phyloP scores from a whole-genome alignment of 495 filamentous ascomycete species.

The Glarea lozoyensis region DNA sequence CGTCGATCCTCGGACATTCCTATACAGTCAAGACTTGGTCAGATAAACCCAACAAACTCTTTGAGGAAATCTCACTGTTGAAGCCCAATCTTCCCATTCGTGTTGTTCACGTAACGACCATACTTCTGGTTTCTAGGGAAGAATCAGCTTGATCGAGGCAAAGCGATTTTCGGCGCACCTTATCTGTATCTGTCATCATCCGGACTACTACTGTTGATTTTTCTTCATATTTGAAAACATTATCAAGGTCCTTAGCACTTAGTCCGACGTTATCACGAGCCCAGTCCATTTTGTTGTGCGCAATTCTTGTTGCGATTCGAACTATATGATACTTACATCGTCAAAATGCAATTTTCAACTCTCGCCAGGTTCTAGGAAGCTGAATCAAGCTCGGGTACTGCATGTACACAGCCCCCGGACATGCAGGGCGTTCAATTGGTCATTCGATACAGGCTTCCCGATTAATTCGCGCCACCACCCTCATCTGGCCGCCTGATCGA shows the following conservation, averaged over 20 bases:
- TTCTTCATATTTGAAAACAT: constrained; percentile 2
- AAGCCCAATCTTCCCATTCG: constrained; percentile 2
- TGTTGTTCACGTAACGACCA: not conserved
- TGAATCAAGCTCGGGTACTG: not conserved
- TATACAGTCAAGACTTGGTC: not conserved
- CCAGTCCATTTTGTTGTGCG: not conserved
- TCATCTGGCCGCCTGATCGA: too few species aligned
- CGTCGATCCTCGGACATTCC: not conserved
- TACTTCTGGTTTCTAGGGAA: not conserved
- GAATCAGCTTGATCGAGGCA: too few species aligned
- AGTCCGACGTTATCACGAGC: constrained; percentile 2
- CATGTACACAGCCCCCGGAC: not conserved
- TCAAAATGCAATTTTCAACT: not conserved
- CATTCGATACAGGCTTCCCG: not conserved
- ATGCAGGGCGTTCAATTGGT: not conserved
- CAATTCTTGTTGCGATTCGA: not conserved
- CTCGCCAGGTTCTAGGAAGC: not conserved
- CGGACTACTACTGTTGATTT: not conserved
- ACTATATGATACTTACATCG: not conserved
- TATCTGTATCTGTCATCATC: not conserved
- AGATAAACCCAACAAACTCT: constrained; percentile 1
- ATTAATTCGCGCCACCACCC: too few species aligned
- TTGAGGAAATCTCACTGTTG: not conserved
- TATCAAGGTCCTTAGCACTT: not conserved
- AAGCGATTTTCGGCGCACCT: too few species aligned